Percentiles rank a stretch among this genome's conserved stretches.
Conservation (phyloP, 352 stramenopile genomes). For the Pythium dissotocum region DNA sequence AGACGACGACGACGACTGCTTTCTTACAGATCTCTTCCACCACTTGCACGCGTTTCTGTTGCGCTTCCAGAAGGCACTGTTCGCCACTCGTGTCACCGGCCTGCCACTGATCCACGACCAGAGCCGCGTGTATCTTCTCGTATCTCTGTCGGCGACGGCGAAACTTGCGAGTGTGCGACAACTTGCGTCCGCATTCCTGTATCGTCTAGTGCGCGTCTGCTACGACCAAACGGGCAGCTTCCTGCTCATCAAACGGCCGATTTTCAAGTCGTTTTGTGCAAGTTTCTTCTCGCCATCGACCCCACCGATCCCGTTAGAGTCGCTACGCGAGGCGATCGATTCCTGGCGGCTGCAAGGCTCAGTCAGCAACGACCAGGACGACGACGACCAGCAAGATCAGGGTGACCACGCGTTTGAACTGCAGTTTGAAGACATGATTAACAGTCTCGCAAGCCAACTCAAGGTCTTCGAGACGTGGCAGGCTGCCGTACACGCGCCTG, state of each 20-base stretch:
- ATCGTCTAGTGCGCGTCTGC: constrained; percentile 43
- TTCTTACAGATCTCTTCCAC: constrained; percentile 48
- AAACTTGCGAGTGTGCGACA: constrained; percentile 33
- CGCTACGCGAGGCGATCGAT: constrained; percentile 51
- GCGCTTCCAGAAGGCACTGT: constrained; percentile 57
- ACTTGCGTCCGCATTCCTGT: constrained; percentile 47
- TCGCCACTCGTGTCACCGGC: constrained; percentile 46
- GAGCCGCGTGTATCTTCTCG: constrained; percentile 42
- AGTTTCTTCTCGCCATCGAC: constrained; percentile 42
- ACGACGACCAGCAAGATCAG: neutral
- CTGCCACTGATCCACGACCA: constrained; percentile 60
- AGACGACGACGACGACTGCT: constrained; percentile 31
- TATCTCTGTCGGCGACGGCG: constrained; percentile 47
- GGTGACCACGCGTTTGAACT: constrained; percentile 37
- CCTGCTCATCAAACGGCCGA: constrained; percentile 43
- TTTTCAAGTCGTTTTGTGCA: constrained; percentile 47
- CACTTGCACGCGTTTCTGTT: constrained; percentile 51
- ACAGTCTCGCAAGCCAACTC: constrained; percentile 52
- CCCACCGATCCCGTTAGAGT: constrained; percentile 31
- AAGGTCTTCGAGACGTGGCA: constrained; percentile 63
- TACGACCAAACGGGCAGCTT: constrained; percentile 73
- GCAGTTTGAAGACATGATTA: constrained; percentile 50
- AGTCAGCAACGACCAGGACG: constrained; percentile 5
- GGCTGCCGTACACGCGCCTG: constrained; percentile 31
- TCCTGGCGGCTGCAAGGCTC: constrained; percentile 48